A percentile compares a stretch with the other conserved stretches of the same genome.
Conservation (phyloP, 2,329 filamentous ascomycete genomes). For the Cytospora schulzeri region DNA sequence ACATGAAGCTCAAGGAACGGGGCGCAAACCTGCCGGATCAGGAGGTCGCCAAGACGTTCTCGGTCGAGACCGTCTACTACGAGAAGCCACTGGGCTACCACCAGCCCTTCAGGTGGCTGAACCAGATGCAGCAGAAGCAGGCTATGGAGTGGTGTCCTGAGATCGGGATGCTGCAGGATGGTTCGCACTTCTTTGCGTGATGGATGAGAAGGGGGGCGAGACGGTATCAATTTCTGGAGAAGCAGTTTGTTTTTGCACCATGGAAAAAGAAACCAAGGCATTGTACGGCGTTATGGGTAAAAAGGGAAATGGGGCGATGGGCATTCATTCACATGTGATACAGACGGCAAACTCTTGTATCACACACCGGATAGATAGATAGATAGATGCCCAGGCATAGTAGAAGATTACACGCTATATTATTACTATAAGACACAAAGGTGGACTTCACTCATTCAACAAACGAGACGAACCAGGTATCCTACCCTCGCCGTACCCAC, state of each 20-base stretch:
- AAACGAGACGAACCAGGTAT: slow-evolving; percentile 14
- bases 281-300: slow-evolving; percentile 24
- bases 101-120: slow-evolving; percentile 31
- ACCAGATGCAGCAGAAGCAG: slow-evolving; percentile 30
- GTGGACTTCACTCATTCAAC: slow-evolving; percentile 1
- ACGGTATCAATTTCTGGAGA: not conserved
- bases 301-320: not conserved
- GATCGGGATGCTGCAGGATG: slow-evolving; percentile 29
- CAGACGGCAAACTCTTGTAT: not conserved
- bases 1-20: slow-evolving; percentile 37
- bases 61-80: slow-evolving; percentile 33
- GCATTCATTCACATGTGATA: not conserved
- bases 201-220: no score
- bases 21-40: slow-evolving; percentile 29
- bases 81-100: slow-evolving; percentile 35
- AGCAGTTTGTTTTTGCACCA: not conserved
- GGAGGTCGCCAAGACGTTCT: slow-evolving; percentile 32
- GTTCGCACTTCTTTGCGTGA: slow-evolving; percentile 20
- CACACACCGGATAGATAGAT: not conserved
- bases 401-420: not conserved
- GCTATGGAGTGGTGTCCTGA: slow-evolving; percentile 38
- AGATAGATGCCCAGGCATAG: not conserved
- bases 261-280: not conserved
- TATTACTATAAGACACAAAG: not conserved
- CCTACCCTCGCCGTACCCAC: slow-evolving; percentile 5